Evolutionary conservation across 805 yeast genomes (phyloP).

Genomic region (Clavispora santaluciae): DNA sequence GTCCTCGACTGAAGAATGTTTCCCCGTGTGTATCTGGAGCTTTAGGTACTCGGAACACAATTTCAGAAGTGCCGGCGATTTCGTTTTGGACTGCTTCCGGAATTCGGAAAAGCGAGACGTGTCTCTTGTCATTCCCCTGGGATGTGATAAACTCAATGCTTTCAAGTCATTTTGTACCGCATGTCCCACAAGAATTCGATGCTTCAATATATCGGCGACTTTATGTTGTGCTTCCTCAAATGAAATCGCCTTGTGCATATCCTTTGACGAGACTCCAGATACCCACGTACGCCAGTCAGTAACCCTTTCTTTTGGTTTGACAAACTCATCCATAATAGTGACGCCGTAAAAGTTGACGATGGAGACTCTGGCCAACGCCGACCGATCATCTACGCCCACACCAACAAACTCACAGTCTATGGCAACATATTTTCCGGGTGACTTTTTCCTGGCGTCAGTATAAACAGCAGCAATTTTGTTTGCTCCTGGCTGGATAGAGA

Average conservation of each 20-base stretch:
- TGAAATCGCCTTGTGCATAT: slow-evolving; percentile 63
- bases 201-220: slow-evolving; percentile 21
- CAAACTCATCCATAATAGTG: slow-evolving; percentile 66
- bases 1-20: slow-evolving; percentile 87
- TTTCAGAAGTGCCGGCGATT: slow-evolving; percentile 68
- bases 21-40: slow-evolving; percentile 62
- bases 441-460: slow-evolving; percentile 28
- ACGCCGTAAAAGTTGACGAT: slow-evolving; percentile 80
- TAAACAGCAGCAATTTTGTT: neutral
- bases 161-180: slow-evolving; percentile 77
- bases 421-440: slow-evolving; percentile 70
- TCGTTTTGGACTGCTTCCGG: slow-evolving; percentile 56
- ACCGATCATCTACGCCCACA: slow-evolving; percentile 60
- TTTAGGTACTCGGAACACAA: slow-evolving; percentile 54
- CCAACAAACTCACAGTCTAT: slow-evolving; percentile 96
- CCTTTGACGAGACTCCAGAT: slow-evolving; percentile 71
- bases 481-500: neutral
- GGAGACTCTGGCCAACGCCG: slow-evolving; percentile 82
- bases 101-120: slow-evolving; percentile 63
- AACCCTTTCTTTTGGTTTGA: slow-evolving; percentile 67
- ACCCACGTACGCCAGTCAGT: slow-evolving; percentile 94
- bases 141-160: slow-evolving; percentile 63
- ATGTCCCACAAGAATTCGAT: slow-evolving; percentile 73
- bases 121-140: slow-evolving; percentile 60
- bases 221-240: slow-evolving; percentile 62